These are phyloP conservation scores for Colletotrichum agaves DNA, from an alignment of 2,329 filamentous ascomycete genomes.

Conservation along the genomic window DNA sequence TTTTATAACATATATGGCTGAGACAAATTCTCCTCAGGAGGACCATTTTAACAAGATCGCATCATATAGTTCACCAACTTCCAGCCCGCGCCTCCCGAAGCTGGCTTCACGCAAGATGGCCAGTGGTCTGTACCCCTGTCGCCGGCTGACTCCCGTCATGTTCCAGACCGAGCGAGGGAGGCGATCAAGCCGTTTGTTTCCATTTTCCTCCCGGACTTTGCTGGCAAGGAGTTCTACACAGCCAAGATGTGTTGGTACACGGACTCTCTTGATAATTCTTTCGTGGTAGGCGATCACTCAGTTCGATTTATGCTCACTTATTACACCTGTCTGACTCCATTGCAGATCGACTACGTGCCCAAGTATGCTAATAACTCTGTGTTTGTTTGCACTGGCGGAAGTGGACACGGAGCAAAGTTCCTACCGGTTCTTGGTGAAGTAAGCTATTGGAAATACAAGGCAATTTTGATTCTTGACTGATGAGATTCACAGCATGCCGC, in stretches of 20 bases:
- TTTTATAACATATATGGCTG: slow-evolving; percentile 39
- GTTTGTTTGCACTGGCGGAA: slow-evolving; percentile 49
- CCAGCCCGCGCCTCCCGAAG: slow-evolving; percentile 42
- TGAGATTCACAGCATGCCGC: slow-evolving; percentile 43
- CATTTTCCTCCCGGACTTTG: slow-evolving; percentile 55
- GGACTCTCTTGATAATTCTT: slow-evolving; percentile 65
- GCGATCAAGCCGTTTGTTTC: slow-evolving; percentile 48
- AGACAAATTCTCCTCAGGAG: neutral
- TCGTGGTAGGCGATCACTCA: slow-evolving; percentile 43
- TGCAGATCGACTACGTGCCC: slow-evolving; percentile 48
- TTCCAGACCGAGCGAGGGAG: slow-evolving; percentile 41
- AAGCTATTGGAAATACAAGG: neutral
- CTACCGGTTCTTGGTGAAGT: slow-evolving; percentile 48
- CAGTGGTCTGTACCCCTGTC: slow-evolving; percentile 47
- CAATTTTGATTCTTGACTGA: slow-evolving; percentile 20
- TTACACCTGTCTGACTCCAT: neutral
- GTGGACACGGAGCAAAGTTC: slow-evolving; percentile 50
- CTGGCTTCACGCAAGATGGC: slow-evolving; percentile 44
- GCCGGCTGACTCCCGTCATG: slow-evolving; percentile 35
- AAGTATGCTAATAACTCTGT: slow-evolving; percentile 44
- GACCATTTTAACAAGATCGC: neutral
- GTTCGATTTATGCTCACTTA: no score
- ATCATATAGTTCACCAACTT: slow-evolving; percentile 43
- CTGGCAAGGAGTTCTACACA: slow-evolving; percentile 46
- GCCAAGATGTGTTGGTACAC: slow-evolving; percentile 69